Conservation (phyloP, 768 basidiomycete genomes). For the Calocybe indica region DNA sequence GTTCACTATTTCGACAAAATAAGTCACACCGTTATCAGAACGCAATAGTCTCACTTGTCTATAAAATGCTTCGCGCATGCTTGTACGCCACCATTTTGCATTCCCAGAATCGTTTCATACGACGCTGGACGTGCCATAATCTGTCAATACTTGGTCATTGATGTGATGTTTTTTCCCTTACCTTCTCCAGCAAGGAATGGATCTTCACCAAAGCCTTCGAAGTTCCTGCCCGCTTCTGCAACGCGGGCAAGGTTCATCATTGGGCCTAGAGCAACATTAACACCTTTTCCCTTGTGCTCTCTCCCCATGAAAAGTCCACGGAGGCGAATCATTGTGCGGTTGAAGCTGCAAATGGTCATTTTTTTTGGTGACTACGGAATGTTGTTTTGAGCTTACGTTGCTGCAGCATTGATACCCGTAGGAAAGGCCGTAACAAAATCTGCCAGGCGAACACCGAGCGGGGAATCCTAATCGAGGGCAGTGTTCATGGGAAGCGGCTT, state of each 20-base stretch:
- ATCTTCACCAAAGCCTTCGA: constrained; percentile 79
- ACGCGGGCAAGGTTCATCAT: constrained; percentile 69
- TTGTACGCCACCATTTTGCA: constrained; percentile 61
- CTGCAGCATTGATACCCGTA: constrained; percentile 56
- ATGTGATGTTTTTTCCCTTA: background rate
- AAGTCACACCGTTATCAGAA: background rate
- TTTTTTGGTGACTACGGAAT: background rate
- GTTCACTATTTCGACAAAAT: constrained; percentile 42
- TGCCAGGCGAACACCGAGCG: constrained; percentile 56
- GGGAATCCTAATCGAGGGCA: constrained; percentile 25
- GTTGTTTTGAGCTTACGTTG: constrained; percentile 40
- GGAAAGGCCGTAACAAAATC: constrained; percentile 61
- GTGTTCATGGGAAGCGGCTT: background rate
- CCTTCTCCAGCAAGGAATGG: constrained; percentile 64
- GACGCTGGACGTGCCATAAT: constrained; percentile 15
- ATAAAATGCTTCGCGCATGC: constrained; percentile 68
- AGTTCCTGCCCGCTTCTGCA: constrained; percentile 69
- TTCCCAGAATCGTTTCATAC: constrained; percentile 60
- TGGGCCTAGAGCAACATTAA: constrained; percentile 57
- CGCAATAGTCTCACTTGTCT: constrained; percentile 38
- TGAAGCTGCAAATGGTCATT: constrained; percentile 8
- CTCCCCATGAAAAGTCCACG: constrained; percentile 67
- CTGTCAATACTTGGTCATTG: no score
- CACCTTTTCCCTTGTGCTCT: constrained; percentile 73
- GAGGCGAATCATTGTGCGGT: constrained; percentile 54